Percentiles rank a stretch among this genome's conserved stretches.
Evolutionary conservation across 1,284 basidiomycete species (phyloP).

Genomic region (Lentinula novae-zelandiae): DNA sequence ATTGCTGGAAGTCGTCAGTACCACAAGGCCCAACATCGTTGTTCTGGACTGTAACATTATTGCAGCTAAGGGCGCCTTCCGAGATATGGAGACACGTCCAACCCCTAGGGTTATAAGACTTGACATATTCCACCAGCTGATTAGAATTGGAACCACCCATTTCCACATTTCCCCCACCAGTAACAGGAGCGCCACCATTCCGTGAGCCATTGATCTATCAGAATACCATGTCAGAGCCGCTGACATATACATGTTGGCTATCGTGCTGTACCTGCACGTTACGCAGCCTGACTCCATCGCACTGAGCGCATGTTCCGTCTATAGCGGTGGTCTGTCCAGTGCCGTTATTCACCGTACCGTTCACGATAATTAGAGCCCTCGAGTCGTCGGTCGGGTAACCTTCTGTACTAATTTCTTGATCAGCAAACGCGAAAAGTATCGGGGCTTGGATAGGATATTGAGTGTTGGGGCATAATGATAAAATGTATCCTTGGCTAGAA

Average conservation of each 20-base stretch:
- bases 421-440: conserved; percentile 57
- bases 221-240: background rate
- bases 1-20: conserved; percentile 60
- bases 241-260: background rate
- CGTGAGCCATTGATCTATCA: conserved; percentile 66
- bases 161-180: conserved; percentile 74
- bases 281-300: conserved; percentile 56
- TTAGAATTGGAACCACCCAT: conserved; percentile 68
- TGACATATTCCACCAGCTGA: conserved; percentile 70
- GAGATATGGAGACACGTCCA: conserved; percentile 74
- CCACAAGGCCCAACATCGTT: conserved; percentile 81
- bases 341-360: conserved; percentile 46
- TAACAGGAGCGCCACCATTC: conserved; percentile 40
- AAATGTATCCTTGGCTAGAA: conserved; percentile 60
- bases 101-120: conserved; percentile 64
- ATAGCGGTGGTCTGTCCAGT: conserved; percentile 69
- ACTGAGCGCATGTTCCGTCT: conserved; percentile 53
- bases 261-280: conserved; percentile 58
- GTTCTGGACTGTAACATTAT: conserved; percentile 63
- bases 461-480: conserved; percentile 61
- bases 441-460: conserved; percentile 63
- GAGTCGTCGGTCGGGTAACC: conserved; percentile 60
- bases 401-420: conserved; percentile 76
- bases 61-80: conserved; percentile 66
- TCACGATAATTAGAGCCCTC: conserved; percentile 38